Conservation (phyloP, 768 basidiomycete genomes). For the Trametes maxima region DNA sequence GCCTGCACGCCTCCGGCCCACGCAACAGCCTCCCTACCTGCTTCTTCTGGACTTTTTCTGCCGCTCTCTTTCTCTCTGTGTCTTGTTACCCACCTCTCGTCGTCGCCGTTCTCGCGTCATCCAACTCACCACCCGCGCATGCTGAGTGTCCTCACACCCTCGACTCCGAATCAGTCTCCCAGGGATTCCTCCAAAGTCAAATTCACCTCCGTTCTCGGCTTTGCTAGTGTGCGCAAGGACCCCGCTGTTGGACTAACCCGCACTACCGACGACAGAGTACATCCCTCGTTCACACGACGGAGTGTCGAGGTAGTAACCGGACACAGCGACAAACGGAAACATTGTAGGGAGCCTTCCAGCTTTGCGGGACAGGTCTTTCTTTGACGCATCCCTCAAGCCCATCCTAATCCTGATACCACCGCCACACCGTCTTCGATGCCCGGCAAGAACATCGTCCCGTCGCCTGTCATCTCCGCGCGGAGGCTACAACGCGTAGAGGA, state of each 20-base stretch:
- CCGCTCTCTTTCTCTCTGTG: constrained; percentile 32
- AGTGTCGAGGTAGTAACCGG: constrained; percentile 48
- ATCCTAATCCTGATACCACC: background rate
- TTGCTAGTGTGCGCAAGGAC: constrained; percentile 38
- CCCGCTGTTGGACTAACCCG: constrained; percentile 18
- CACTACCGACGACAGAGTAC: constrained; percentile 33
- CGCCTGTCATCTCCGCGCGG: constrained; percentile 34
- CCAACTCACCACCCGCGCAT: constrained; percentile 38
- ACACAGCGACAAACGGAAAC: constrained; percentile 40
- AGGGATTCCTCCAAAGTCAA: constrained; percentile 43
- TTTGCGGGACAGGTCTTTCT: constrained; percentile 46
- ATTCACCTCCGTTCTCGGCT: constrained; percentile 52
- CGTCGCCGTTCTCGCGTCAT: constrained; percentile 27
- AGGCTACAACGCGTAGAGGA: constrained; percentile 68
- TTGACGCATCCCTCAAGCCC: constrained; percentile 39
- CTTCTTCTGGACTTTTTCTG: constrained; percentile 26
- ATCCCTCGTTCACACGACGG: constrained; percentile 39
- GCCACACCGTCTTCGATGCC: constrained; percentile 25
- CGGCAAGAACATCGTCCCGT: constrained; percentile 30
- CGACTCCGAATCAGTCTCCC: constrained; percentile 33
- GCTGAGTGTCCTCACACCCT: constrained; percentile 42
- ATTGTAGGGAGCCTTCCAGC: constrained; percentile 37
- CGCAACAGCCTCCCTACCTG: constrained; percentile 30
- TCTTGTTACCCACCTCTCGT: constrained; percentile 25
- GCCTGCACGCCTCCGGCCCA: constrained; percentile 38